Base-by-base conservation (phyloP, 1,139 yeast species). In the Geotrichum klebahnii region DNA sequence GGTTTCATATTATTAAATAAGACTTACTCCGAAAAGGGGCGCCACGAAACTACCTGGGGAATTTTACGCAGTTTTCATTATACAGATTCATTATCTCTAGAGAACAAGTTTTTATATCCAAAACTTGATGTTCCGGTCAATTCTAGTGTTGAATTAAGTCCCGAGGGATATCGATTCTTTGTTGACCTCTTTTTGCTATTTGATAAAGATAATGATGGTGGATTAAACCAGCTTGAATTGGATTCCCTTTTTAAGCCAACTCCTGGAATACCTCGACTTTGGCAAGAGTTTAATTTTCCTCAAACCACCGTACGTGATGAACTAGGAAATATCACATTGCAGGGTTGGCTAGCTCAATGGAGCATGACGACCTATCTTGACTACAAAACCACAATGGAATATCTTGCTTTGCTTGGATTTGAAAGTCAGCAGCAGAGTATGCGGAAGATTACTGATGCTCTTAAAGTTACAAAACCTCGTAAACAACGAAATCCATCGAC, bases 261-360 rank as follows among this genome's bases (percentile, higher is more conserved):
- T 0, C 97, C 97, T 0, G 97, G 97, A 0, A 76, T 89, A 2
- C 98, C 98, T 0, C 75, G 75, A 53, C 71, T 85, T 8, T 92
- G 98, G 98, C 74, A 76, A 43, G 92, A 86, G 29, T 78, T 87
- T 1, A 83, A 82, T 58, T 92, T 92, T 61, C 98, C 98, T 0
- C 73, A 78, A 22, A 80, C 95, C 1, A 85, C 95, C 5, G 96
- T 90, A 2, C 79, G 95, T 52, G 90, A 89, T 63, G 96, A 88
- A 57, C 82, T 81, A 55, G 97, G 96, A 0, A 79, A 82, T 63
- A 92, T 92, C 2, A 87, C 97, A 0, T 68, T 92, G 29, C 97
- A 92, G 69, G 98, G 98, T 1, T 92, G 98, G 98, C 69, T 92
- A 40, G 97, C 98, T 0, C 97, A 92, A 61, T 92, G 98, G 98